Percentiles rank a stretch among this genome's conserved stretches.
phyloP scores from a whole-genome alignment of 768 basidiomycete species.

The Boletellus ananas region DNA sequence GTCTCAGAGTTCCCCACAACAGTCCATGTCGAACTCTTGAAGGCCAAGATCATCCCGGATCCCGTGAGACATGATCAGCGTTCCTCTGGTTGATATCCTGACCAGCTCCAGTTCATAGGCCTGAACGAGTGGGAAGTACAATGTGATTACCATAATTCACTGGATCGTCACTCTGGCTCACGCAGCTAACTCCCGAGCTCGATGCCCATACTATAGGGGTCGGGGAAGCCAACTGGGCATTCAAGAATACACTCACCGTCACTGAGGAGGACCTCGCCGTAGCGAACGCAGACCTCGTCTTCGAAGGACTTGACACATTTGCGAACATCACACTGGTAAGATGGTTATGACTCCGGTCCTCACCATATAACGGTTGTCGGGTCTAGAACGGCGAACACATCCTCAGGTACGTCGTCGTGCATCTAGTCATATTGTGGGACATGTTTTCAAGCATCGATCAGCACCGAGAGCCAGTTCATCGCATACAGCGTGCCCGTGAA shows the following conservation, averaged over 20 bases:
- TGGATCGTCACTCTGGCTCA: background rate
- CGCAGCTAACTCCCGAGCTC: background rate
- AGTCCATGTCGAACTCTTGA: conserved; percentile 83
- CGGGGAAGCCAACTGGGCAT: conserved; percentile 83
- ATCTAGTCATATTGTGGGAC: background rate
- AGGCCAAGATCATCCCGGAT: conserved; percentile 70
- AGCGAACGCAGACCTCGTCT: conserved; percentile 67
- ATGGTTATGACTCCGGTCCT: background rate
- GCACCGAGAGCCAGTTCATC: conserved; percentile 84
- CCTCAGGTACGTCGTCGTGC: conserved; percentile 42
- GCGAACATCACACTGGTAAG: conserved; percentile 63
- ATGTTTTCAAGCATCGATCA: conserved; percentile 22
- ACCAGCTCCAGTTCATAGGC: conserved; percentile 55
- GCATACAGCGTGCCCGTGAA: conserved; percentile 63
- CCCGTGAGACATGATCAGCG: conserved; percentile 50
- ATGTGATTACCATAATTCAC: conserved; percentile 46
- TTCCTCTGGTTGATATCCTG: conserved; percentile 3
- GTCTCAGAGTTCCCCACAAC: conserved; percentile 74
- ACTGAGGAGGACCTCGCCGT: conserved; percentile 43
- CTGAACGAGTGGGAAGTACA: conserved; percentile 89
- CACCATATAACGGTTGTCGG: conserved; percentile 1
- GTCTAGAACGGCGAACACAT: conserved; percentile 70
- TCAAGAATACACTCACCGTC: conserved; percentile 62
- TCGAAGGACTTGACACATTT: conserved; percentile 92
- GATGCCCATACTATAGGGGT: conserved; percentile 55